A percentile compares a stretch with the other conserved stretches of the same genome.
phyloP scores from a whole-genome alignment of 495 filamentous ascomycete species.

The Pyrenopolyporus hunteri region DNA sequence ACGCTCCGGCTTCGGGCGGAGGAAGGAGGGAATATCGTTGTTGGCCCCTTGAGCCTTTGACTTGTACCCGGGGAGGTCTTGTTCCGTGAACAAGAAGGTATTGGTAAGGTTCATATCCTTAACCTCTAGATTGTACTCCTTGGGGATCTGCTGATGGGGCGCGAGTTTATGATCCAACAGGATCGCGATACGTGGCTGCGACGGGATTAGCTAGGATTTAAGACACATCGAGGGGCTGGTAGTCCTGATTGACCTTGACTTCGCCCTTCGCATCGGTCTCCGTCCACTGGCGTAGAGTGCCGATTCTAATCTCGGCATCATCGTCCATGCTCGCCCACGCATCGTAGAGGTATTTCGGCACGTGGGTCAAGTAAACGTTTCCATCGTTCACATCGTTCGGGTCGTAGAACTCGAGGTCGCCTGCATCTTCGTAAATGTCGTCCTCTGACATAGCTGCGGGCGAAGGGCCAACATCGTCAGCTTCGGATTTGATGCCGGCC shows the following conservation, averaged over 20 bases:
- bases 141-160: conserved; percentile 71
- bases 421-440: conserved; percentile 85
- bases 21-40: conserved; percentile 57
- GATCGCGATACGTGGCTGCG: conserved; percentile 50
- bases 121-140: conserved; percentile 80
- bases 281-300: conserved; percentile 71
- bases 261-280: conserved; percentile 56
- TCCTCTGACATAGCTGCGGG: conserved; percentile 70
- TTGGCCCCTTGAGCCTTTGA: conserved; percentile 59
- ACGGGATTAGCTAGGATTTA: not conserved
- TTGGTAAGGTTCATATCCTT: conserved; percentile 70
- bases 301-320: conserved; percentile 68
- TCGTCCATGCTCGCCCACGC: conserved; percentile 61
- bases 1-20: conserved; percentile 49
- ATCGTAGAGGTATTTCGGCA: conserved; percentile 81
- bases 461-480: conserved; percentile 62
- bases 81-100: conserved; percentile 88
- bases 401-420: conserved; percentile 78
- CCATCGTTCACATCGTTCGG: conserved; percentile 49
- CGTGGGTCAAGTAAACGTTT: conserved; percentile 72
- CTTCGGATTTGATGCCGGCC: conserved; percentile 68
- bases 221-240: not conserved
- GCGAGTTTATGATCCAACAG: conserved; percentile 54
- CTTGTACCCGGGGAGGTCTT: conserved; percentile 82
- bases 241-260: conserved; percentile 52